Evolutionary conservation across 306 rosid genomes (phyloP).

Genomic region (Citrullus amarus): DNA sequence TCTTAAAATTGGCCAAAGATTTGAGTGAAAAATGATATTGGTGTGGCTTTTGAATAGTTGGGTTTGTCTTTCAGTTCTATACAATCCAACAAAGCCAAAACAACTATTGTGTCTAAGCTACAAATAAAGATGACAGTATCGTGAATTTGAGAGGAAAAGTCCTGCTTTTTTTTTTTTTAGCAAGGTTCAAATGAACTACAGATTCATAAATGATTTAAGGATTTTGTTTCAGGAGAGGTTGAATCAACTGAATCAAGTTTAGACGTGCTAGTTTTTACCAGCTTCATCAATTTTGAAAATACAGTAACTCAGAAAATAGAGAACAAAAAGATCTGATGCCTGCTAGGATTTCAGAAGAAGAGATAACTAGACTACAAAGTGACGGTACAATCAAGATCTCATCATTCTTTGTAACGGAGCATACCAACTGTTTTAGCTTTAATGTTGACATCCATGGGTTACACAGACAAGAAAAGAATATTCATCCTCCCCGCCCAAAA

Average conservation of each 20-base stretch:
- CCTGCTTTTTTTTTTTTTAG: background rate
- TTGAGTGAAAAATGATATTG: background rate
- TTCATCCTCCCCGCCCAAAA: no score
- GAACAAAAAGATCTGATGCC: background rate
- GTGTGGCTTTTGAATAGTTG: background rate
- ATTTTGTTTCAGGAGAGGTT: background rate
- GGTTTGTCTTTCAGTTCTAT: background rate
- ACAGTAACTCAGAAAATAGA: background rate
- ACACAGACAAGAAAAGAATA: background rate
- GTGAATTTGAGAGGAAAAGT: background rate
- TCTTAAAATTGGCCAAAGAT: slow-evolving; percentile 9
- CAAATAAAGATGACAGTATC: background rate
- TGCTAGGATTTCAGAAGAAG: background rate
- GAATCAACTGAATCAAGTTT: background rate
- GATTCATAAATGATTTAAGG: background rate
- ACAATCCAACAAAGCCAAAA: background rate
- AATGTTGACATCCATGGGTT: background rate
- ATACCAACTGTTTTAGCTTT: background rate
- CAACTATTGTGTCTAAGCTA: background rate
- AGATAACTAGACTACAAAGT: background rate
- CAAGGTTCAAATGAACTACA: background rate
- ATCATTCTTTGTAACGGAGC: background rate
- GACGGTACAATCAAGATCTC: background rate
- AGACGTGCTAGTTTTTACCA: background rate
- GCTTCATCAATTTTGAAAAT: background rate